A percentile compares a stretch with the other conserved stretches of the same genome.
phyloP scores from a whole-genome alignment of 202 grass and related monocot genomes.

The Bolboschoenoplectus hybrid region DNA sequence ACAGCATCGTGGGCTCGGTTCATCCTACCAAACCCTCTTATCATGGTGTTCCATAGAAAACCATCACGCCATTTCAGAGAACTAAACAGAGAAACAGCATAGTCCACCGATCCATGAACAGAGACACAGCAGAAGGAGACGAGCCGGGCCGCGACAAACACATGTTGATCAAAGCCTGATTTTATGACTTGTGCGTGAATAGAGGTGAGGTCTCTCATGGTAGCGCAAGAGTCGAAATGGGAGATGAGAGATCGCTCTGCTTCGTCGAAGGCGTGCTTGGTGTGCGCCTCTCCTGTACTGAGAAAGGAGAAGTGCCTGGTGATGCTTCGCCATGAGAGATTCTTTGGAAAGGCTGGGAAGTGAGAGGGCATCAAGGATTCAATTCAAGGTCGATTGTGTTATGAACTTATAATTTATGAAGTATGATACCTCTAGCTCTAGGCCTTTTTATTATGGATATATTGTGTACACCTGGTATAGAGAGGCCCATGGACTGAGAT shows the following conservation, averaged over 20 bases:
- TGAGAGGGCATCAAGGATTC: not conserved
- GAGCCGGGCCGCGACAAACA: conserved; percentile 26
- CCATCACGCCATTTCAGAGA: conserved; percentile 40
- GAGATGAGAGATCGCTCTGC: conserved; percentile 40
- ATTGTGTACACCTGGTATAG: no score
- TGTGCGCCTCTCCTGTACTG: not conserved
- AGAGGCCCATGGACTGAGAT: not conserved
- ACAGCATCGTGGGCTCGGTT: conserved; percentile 34
- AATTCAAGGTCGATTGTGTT: no score
- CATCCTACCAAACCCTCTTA: conserved; percentile 42
- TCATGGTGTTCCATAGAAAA: conserved; percentile 47
- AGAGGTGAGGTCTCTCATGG: conserved; percentile 33
- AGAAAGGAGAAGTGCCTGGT: not conserved
- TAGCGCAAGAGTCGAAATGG: conserved; percentile 34
- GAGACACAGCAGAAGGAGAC: conserved; percentile 41
- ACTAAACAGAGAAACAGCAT: conserved; percentile 30
- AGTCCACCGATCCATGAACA: conserved; percentile 36
- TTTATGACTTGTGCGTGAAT: conserved; percentile 29
- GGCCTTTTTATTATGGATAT: not conserved
- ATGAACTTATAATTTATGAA: no score
- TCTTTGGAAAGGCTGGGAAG: not conserved
- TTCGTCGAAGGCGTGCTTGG: not conserved
- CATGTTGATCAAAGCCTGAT: conserved; percentile 44
- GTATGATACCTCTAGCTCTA: not conserved
- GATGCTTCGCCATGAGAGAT: conserved; percentile 11